Conservation (phyloP, 2,329 filamentous ascomycete genomes). For the Cladophialophora psammophila region DNA sequence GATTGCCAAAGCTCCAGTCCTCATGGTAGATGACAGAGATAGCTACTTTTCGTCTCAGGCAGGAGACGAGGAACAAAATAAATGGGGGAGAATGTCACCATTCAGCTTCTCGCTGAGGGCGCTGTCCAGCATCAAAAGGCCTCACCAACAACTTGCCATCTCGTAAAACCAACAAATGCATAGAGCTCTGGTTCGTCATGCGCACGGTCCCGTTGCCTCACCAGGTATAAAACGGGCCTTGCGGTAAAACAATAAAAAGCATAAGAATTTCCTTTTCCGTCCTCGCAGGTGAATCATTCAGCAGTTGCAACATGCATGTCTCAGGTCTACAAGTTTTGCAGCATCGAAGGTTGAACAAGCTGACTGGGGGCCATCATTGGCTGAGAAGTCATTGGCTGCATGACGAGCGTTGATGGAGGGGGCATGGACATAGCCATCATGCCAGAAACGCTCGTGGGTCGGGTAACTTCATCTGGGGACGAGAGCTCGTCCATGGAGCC, state of each 20-base stretch:
- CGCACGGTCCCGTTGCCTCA: conserved; percentile 10
- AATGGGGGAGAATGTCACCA: conserved; percentile 8
- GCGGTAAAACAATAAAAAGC: conserved; percentile 16
- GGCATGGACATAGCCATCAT: conserved; percentile 39
- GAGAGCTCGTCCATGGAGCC: conserved; percentile 81
- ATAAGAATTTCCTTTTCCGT: conserved; percentile 21
- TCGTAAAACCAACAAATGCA: conserved; percentile 15
- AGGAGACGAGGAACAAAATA: conserved; percentile 6
- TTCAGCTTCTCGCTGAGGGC: neutral
- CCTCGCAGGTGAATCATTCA: conserved; percentile 29
- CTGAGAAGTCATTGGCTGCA: conserved; percentile 38
- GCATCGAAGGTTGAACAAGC: conserved; percentile 41
- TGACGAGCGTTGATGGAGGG: conserved; percentile 39
- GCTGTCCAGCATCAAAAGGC: conserved; percentile 7
- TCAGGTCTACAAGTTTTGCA: conserved; percentile 37
- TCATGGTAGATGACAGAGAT: neutral
- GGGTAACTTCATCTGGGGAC: conserved; percentile 55
- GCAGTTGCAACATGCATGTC: conserved; percentile 29
- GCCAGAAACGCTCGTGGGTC: conserved; percentile 32
- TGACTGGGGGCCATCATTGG: conserved; percentile 40
- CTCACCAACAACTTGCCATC: neutral
- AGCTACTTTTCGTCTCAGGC: neutral
- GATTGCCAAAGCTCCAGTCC: conserved; percentile 17
- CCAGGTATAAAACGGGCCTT: conserved; percentile 13
- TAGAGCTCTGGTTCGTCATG: conserved; percentile 29